Evolutionary conservation across 2,329 filamentous ascomycete genomes (phyloP).

Genomic region (Juglanconis oblonga): DNA sequence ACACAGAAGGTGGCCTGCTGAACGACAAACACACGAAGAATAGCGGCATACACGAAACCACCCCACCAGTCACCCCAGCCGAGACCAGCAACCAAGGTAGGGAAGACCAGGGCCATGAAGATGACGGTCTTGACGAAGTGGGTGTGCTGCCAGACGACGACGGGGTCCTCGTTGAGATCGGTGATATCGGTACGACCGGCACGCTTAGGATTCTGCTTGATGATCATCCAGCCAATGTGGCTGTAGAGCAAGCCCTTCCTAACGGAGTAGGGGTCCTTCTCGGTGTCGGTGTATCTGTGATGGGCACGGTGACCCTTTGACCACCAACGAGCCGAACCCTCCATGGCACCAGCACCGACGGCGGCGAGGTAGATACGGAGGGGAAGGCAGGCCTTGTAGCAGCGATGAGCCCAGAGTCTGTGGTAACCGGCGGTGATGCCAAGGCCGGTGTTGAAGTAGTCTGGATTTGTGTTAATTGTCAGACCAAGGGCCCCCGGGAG

Average conservation of each 20-base stretch:
- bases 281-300: constrained; percentile 88
- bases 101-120: constrained; percentile 74
- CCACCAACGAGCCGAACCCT: constrained; percentile 89
- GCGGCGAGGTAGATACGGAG: constrained; percentile 80
- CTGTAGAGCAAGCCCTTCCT: constrained; percentile 84
- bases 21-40: constrained; percentile 84
- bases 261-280: constrained; percentile 88
- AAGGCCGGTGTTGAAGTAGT: constrained; percentile 82
- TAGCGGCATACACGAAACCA: constrained; percentile 81
- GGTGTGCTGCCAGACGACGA: constrained; percentile 85
- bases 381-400: constrained; percentile 73
- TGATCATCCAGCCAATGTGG: constrained; percentile 86
- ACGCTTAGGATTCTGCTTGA: constrained; percentile 90
- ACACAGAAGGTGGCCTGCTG: constrained; percentile 93
- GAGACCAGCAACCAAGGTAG: constrained; percentile 71
- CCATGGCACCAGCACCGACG: constrained; percentile 76
- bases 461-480: not conserved
- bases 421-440: constrained; percentile 81
- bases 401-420: constrained; percentile 81
- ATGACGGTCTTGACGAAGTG: constrained; percentile 80
- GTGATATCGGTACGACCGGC: constrained; percentile 86
- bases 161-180: constrained; percentile 80
- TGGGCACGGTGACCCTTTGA: constrained; percentile 79
- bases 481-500: no score
- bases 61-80: constrained; percentile 79